Percentiles rank a stretch among this genome's conserved stretches.
These are phyloP conservation scores for Candida dubliniensis DNA, from an alignment of 1,139 yeast species.

Conservation along the genomic window DNA sequence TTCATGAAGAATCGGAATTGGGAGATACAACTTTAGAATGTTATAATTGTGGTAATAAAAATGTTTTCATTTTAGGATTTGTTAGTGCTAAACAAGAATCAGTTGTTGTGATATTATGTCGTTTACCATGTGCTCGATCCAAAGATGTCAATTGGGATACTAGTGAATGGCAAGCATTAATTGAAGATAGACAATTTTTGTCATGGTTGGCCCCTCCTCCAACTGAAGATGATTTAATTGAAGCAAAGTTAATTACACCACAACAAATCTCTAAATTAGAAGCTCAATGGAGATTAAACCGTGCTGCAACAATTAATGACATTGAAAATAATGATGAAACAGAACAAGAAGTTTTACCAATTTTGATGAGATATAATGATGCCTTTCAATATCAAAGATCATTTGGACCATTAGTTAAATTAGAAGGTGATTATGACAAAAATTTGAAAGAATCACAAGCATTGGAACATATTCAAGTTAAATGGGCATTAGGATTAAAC, in stretches of 20 bases:
- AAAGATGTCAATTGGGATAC: conserved; percentile 84
- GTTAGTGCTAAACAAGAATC: conserved; percentile 87
- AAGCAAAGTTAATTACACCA: conserved; percentile 55
- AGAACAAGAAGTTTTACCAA: conserved; percentile 61
- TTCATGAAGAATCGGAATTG: conserved; percentile 78
- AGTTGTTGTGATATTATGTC: conserved; percentile 82
- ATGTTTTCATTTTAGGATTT: conserved; percentile 81
- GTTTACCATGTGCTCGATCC: conserved; percentile 84
- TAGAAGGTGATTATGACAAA: conserved; percentile 80
- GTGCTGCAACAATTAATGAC: conserved; percentile 67
- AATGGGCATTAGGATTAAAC: conserved; percentile 73
- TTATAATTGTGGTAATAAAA: conserved; percentile 83
- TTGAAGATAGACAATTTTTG: conserved; percentile 74
- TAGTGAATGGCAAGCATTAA: conserved; percentile 82
- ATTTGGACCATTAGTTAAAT: conserved; percentile 78
- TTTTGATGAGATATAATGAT: conserved; percentile 74
- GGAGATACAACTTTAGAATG: conserved; percentile 89
- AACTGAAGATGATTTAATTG: conserved; percentile 58
- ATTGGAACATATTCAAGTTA: conserved; percentile 68
- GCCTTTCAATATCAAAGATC: conserved; percentile 85
- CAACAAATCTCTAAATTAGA: conserved; percentile 74
- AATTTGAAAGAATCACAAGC: conserved; percentile 77
- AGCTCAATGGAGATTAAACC: conserved; percentile 75
- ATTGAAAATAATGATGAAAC: conserved; percentile 48
- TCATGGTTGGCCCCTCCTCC: conserved; percentile 80